Conservation (phyloP, 805 yeast genomes). For the Yamadazyma paraphyllophila region DNA sequence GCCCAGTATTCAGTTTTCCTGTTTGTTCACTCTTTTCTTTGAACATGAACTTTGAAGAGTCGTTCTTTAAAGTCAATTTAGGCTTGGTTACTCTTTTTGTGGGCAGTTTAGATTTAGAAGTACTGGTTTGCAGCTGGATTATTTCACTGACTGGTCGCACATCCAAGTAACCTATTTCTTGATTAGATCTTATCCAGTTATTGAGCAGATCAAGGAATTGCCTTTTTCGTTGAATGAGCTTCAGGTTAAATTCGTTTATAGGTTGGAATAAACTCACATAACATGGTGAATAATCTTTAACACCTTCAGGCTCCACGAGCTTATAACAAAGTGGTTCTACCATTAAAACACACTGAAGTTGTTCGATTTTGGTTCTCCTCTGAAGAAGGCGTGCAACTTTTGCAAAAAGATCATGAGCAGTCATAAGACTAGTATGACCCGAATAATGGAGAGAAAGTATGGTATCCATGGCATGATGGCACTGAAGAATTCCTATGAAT, state of each 20-base stretch:
- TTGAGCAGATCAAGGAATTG: slow-evolving; percentile 17
- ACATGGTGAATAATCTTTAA: slow-evolving; percentile 15
- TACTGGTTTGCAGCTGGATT: slow-evolving; percentile 4
- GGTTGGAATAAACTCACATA: slow-evolving; percentile 10
- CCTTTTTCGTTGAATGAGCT: slow-evolving; percentile 16
- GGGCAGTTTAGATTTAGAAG: slow-evolving; percentile 9
- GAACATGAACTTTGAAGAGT: slow-evolving; percentile 35
- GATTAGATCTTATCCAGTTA: slow-evolving; percentile 23
- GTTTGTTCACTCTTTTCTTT: slow-evolving; percentile 22
- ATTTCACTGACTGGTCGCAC: slow-evolving; percentile 5
- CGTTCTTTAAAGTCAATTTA: slow-evolving; percentile 28
- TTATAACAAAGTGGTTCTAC: slow-evolving; percentile 16
- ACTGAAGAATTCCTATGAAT: not conserved
- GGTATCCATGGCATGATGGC: slow-evolving; percentile 29
- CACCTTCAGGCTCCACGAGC: slow-evolving; percentile 6
- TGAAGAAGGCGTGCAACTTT: slow-evolving; percentile 19
- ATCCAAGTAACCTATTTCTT: slow-evolving; percentile 10
- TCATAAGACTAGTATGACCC: slow-evolving; percentile 27
- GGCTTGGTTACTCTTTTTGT: slow-evolving; percentile 19
- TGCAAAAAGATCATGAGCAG: slow-evolving; percentile 20
- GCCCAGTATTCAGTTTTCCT: slow-evolving; percentile 22
- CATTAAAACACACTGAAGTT: slow-evolving; percentile 19
- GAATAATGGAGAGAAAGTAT: slow-evolving; percentile 33
- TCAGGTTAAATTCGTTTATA: slow-evolving; percentile 10
- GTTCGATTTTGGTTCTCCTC: slow-evolving; percentile 17